A percentile compares a stretch with the other conserved stretches of the same genome.
phyloP scores from a whole-genome alignment of 768 basidiomycete species.

The Tylopilus vinaceipallidus region DNA sequence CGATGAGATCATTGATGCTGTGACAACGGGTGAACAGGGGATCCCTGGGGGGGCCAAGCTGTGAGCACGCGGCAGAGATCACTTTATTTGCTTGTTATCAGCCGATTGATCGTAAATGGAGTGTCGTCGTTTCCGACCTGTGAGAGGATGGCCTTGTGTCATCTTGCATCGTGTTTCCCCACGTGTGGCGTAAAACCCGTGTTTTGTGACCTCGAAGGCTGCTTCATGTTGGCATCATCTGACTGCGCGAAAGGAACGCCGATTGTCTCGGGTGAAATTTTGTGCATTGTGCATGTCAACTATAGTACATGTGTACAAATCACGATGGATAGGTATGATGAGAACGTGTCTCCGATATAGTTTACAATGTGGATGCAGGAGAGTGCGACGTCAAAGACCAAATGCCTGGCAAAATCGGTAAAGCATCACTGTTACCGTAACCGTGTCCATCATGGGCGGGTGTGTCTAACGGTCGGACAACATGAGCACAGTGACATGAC shows the following conservation, averaged over 20 bases:
- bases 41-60: slow-evolving; percentile 56
- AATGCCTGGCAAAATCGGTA: slow-evolving; percentile 70
- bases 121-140: slow-evolving; percentile 15
- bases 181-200: slow-evolving; percentile 33
- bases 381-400: slow-evolving; percentile 37
- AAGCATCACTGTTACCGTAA: slow-evolving; percentile 82
- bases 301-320: slow-evolving; percentile 33
- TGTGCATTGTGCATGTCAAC: slow-evolving; percentile 27
- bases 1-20: slow-evolving; percentile 76
- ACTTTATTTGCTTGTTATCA: slow-evolving; percentile 29
- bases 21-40: slow-evolving; percentile 45
- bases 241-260: slow-evolving; percentile 19
- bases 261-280: slow-evolving; percentile 21
- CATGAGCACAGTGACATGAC: slow-evolving; percentile 24
- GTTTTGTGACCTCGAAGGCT: slow-evolving; percentile 22
- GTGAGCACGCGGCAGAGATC: slow-evolving; percentile 37
- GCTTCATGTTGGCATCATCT: slow-evolving; percentile 17
- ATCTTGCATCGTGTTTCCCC: slow-evolving; percentile 33
- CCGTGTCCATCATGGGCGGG: slow-evolving; percentile 87
- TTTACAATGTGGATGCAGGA: slow-evolving; percentile 32
- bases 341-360: slow-evolving; percentile 28
- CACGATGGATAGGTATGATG: slow-evolving; percentile 29
- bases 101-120: slow-evolving; percentile 29
- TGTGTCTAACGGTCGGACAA: slow-evolving; percentile 55
- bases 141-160: slow-evolving; percentile 25